Base-by-base conservation (phyloP, 2,329 filamentous ascomycete species). In the Chaetomium sp. region DNA sequence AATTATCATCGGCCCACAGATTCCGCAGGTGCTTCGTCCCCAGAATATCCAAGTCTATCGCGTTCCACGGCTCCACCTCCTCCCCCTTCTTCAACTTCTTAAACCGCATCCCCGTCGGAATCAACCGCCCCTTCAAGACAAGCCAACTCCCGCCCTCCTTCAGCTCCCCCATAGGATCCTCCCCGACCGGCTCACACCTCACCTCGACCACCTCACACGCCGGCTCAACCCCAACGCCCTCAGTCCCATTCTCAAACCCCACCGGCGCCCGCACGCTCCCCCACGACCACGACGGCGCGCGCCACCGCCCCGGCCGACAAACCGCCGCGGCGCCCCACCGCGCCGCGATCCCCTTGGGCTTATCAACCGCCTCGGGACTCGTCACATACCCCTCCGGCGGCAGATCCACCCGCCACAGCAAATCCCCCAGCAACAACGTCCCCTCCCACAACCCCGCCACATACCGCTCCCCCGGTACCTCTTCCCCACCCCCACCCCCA, bases 281-380 rank as follows among this genome's bases (percentile, higher is more conserved):
- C 66, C 66, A 69, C 8, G 64, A 67, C 68, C 68, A 70, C 47
- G 66, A 67, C 50, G 68, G 68, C 8, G 68, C 68, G 9, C 68
- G 61, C 68, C 68, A 70, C n/a, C 23, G 4, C 12, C 0, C 6
- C 29, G 68, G 42, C 19, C 68, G 50, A 27, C 19, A 42, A 10
- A n/a, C 2, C 31, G 29, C 31, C 16, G 6, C 21, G 9, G 21
- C 19, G 1, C 10, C 57, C 64, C 10, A 57, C 19, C 7, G 13
- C 35, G 8, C 21, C 13, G 38, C 12, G 6, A n/a, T 13, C 27
- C 16, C 21, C 25, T 12, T 33, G 31, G n/a, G 23, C 33, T 19
- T 1, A 4, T 35, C 13, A 5, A 42, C 45, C 25, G n/a, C 51
- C 4, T 38, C 57, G 9, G 7, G 45, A 16, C n/a, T 23, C 2